Evolutionary conservation across 306 rosid genomes (phyloP).

Genomic region (Spatholobus suberectus): DNA sequence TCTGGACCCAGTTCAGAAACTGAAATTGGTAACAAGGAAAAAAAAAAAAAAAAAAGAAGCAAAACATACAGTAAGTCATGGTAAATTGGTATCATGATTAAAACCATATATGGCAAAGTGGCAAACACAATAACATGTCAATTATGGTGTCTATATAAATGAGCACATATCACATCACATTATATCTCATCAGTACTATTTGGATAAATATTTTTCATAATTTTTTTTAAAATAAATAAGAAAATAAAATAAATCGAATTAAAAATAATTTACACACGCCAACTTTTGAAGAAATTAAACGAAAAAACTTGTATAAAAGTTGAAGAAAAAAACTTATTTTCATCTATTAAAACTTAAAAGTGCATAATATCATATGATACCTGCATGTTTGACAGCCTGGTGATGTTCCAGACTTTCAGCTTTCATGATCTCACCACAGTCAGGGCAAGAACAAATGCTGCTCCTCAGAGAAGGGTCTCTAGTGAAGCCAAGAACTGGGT

Average conservation of each 20-base stretch:
- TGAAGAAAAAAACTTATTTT: not conserved
- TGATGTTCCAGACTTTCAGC: constrained; percentile 85
- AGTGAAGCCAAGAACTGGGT: constrained; percentile 83
- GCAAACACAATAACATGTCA: not conserved
- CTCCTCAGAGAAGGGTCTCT: constrained; percentile 87
- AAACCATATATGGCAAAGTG: not conserved
- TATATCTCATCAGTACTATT: too few relatives aligned
- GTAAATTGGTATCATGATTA: not conserved
- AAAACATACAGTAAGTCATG: not conserved
- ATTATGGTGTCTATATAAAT: not conserved
- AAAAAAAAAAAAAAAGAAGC: not conserved
- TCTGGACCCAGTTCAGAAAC: constrained; percentile 93
- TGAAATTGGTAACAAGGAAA: constrained; percentile 36
- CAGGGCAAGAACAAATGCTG: constrained; percentile 83
- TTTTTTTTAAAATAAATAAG: too few relatives aligned
- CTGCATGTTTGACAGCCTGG: constrained; percentile 90
- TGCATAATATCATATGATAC: constrained; percentile 39
- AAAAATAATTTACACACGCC: too few relatives aligned
- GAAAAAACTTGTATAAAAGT: not conserved
- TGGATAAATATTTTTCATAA: too few relatives aligned
- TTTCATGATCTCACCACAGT: constrained; percentile 91
- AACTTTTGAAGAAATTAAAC: not conserved
- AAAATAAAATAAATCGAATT: too few relatives aligned
- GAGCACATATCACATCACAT: not conserved
- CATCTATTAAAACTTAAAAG: not conserved